Evolutionary conservation across 805 yeast genomes (phyloP), one percentile per base, ranked within the genome.

Genomic region (Phaffomyces thermotolerans): DNA sequence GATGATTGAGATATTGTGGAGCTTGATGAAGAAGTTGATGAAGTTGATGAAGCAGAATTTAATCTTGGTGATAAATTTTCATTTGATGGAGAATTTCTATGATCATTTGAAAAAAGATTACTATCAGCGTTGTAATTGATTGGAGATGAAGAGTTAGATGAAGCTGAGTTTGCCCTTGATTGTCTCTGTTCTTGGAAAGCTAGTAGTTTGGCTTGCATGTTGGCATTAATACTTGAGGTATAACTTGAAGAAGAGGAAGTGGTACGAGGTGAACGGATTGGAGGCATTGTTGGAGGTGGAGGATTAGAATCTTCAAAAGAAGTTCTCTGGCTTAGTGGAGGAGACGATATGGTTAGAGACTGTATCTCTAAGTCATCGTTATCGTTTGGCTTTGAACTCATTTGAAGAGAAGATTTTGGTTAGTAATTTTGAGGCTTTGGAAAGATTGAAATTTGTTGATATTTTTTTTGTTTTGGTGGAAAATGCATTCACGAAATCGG

Each of bases 151-250:
- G 32, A 39, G 22, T 20, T 20, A 8, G 12, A 12, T 17, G n/a
- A 49, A 49, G n/a, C 17, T n/a, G 44, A 24, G 7, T 27, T 27
- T 1, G 67, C 57, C 40, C 67, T 65, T 39, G 66, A 65, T 46
- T 78, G 80, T 52, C 96, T 75, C 56, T 83, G 79, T 50, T 86
- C 88, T 62, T 89, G 96, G 54, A 90, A 85, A 0, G 95, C 96
- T 60, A 84, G 66, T 32, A 90, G 73, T 50, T 93, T 71, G 1
- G 96, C 96, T 62, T 89, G 96, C 34, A 88, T 75, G 49, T 85
- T 91, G 10, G 93, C 81, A 53, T 75, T 79, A 40, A 82, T 67
- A 42, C 64, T 68, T 13, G 67, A 62, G 30, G 69, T 59, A 42
- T 58, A 42, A 10, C 29, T 27, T 27, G n/a, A 59, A 2, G 57